A percentile compares a stretch with the other conserved stretches of the same genome.
Evolutionary conservation across 331 rosid genomes (phyloP).

Genomic region (Quercus tomentella): DNA sequence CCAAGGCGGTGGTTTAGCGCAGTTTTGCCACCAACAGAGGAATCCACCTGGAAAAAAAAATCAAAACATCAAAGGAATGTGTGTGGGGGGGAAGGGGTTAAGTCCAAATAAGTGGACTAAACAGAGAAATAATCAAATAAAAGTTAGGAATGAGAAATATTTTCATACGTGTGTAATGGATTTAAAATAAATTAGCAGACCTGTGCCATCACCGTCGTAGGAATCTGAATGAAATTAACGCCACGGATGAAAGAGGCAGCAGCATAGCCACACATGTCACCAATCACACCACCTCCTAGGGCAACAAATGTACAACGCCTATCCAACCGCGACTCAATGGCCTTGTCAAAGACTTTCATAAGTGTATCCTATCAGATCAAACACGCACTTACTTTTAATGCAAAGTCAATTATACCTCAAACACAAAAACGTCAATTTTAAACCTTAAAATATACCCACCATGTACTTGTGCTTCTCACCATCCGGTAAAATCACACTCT

Average conservation of each 20-base stretch:
- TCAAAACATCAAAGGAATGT: neutral
- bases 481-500: constrained; percentile 77
- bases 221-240: constrained; percentile 96
- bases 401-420: neutral
- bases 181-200: constrained; percentile 29
- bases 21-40: constrained; percentile 98
- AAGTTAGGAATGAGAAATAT: neutral
- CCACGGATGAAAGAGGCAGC: constrained; percentile 93
- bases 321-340: constrained; percentile 77
- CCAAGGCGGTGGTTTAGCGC: constrained; percentile 94
- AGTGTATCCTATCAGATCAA: constrained; percentile 71
- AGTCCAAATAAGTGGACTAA: neutral
- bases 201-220: constrained; percentile 98
- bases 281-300: constrained; percentile 97
- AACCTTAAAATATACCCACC: constrained; percentile 45
- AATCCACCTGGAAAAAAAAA: constrained; percentile 68
- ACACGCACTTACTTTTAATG: constrained; percentile 16
- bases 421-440: constrained; percentile 1
- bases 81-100: neutral
- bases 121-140: neutral
- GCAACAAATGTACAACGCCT: constrained; percentile 87
- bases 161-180: neutral
- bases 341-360: constrained; percentile 94
- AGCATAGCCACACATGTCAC: constrained; percentile 97
- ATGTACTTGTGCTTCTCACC: constrained; percentile 90